Base-by-base conservation (phyloP, 2,329 filamentous ascomycete genomes). In the Phialophora tarda region DNA sequence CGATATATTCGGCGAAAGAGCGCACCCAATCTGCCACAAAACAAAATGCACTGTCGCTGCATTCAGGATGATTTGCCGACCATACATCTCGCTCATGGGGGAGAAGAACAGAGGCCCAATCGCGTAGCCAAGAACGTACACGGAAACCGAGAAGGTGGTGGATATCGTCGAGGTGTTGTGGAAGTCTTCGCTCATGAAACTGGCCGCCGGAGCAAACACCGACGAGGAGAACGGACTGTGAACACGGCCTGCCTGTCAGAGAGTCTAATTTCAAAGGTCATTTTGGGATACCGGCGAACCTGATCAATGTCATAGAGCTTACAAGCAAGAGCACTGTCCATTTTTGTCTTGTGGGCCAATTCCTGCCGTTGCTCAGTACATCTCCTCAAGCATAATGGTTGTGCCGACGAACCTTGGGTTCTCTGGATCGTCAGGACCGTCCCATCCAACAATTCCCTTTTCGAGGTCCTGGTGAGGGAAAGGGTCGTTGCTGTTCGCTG, bases 51-150 rank as follows among this genome's bases (percentile, higher is more conserved):
- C 6, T 17, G 54, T 48, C 8, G 59, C 54, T 23, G 44, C 44
- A 17, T 44, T 38, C 24, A 57, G 41, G n/a, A 66, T 47, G 21
- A 63, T 54, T 10, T 54, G 23, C n/a, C 64, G 64, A 28, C 91
- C 91, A 71, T 83, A 86, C 50, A 91, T 80, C 78, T 94, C 91
- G 1, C 88, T 91, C 3, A 93, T 78, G 0, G 91, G 91, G 1
- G 90, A 90, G 82, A 89, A 91, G 21, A 93, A 81, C 0, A 86
- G 85, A 1, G 90, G 90, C 0, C 90, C 90, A 64, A 89, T 73
- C 23, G 57, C 65, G 32, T 78, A 72, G 69, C 82, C 80, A 1
- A 85, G 75, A 3, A 84, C 76, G 66, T 82, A 81, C 10, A 84
- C 83, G 0, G 87, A 89, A 0, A 91, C 86, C 62, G 89, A 87